Percentiles rank a stretch among this genome's conserved stretches.
phyloP scores from a whole-genome alignment of 1,139 yeast species.

The Yamadazyma dushanensis region DNA sequence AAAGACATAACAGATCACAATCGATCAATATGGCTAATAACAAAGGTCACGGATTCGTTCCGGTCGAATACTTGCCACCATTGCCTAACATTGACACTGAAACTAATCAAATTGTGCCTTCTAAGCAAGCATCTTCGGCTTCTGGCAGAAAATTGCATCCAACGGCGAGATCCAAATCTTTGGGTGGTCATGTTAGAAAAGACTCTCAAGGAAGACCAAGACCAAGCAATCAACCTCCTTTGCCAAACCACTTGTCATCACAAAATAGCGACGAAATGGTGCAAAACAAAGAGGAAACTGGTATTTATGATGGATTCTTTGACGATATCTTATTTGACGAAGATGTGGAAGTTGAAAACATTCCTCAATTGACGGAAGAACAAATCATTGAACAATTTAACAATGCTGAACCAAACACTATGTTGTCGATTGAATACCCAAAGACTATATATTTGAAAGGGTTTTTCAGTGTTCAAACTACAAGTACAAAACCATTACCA shows the following conservation, averaged over 20 bases:
- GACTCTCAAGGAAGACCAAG: slow-evolving; percentile 42
- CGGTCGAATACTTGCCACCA: slow-evolving; percentile 52
- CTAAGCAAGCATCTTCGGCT: slow-evolving; percentile 8
- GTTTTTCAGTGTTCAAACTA: slow-evolving; percentile 91
- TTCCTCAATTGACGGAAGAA: slow-evolving; percentile 55
- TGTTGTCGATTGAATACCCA: slow-evolving; percentile 95
- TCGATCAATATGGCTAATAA: slow-evolving; percentile 25
- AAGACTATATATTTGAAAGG: slow-evolving; percentile 91
- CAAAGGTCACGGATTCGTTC: slow-evolving; percentile 43
- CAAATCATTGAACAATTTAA: slow-evolving; percentile 68
- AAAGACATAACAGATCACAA: slow-evolving; percentile 32
- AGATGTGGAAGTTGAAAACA: slow-evolving; percentile 29
- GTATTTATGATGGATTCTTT: slow-evolving; percentile 52
- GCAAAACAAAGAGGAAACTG: slow-evolving; percentile 21
- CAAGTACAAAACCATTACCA: slow-evolving; percentile 89
- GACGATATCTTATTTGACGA: slow-evolving; percentile 59
- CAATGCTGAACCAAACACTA: slow-evolving; percentile 69
- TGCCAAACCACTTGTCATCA: slow-evolving; percentile 46
- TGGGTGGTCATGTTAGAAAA: slow-evolving; percentile 73
- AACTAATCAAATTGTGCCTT: slow-evolving; percentile 25
- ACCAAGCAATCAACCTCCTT: slow-evolving; percentile 37
- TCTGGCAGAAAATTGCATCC: slow-evolving; percentile 54
- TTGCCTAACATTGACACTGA: slow-evolving; percentile 42
- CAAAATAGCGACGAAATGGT: slow-evolving; percentile 47
- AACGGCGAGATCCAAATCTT: slow-evolving; percentile 85